These are phyloP conservation scores for Porcisia hertigi DNA, from an alignment of 208 protist genomes.

Conservation along the genomic window DNA sequence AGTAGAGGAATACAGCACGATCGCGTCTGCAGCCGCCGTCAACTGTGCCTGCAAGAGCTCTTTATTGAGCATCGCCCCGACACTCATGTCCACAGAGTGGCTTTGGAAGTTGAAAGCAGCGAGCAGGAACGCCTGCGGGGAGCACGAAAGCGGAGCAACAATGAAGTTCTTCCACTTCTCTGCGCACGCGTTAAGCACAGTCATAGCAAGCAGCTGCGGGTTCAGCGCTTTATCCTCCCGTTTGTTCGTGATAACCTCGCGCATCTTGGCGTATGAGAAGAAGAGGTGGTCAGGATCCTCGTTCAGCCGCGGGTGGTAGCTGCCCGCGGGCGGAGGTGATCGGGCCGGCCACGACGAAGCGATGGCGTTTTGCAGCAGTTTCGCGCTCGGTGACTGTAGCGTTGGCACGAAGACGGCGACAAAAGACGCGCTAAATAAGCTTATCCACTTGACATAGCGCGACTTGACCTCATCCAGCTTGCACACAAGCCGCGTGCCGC, in stretches of 20 bases:
- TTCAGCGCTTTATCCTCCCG: slow-evolving; percentile 69
- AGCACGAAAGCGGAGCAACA: slow-evolving; percentile 58
- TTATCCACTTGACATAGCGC: slow-evolving; percentile 76
- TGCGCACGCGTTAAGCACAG: slow-evolving; percentile 80
- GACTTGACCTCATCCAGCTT: slow-evolving; percentile 62
- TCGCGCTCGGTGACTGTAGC: slow-evolving; percentile 68
- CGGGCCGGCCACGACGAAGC: slow-evolving; percentile 35
- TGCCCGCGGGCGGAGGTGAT: slow-evolving; percentile 33
- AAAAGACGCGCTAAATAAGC: slow-evolving; percentile 75
- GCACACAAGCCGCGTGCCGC: slow-evolving; percentile 64
- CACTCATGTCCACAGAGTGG: slow-evolving; percentile 32
- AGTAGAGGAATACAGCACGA: slow-evolving; percentile 35
- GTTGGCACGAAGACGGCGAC: slow-evolving; percentile 85
- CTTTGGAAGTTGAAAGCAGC: slow-evolving; percentile 77
- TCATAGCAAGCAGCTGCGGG: slow-evolving; percentile 60
- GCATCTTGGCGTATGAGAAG: slow-evolving; percentile 81
- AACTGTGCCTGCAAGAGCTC: slow-evolving; percentile 85
- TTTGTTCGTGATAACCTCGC: slow-evolving; percentile 73
- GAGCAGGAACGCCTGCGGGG: slow-evolving; percentile 65
- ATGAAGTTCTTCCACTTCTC: slow-evolving; percentile 90
- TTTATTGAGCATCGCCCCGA: slow-evolving; percentile 67
- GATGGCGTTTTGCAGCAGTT: slow-evolving; percentile 76
- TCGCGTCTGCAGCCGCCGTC: slow-evolving; percentile 51
- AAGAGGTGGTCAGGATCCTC: slow-evolving; percentile 86
- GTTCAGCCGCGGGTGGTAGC: slow-evolving; percentile 36